Percentiles rank a stretch among this genome's conserved stretches.
phyloP scores from a whole-genome alignment of 192 early-diverging fungal species.

The Phycomyces nitens region DNA sequence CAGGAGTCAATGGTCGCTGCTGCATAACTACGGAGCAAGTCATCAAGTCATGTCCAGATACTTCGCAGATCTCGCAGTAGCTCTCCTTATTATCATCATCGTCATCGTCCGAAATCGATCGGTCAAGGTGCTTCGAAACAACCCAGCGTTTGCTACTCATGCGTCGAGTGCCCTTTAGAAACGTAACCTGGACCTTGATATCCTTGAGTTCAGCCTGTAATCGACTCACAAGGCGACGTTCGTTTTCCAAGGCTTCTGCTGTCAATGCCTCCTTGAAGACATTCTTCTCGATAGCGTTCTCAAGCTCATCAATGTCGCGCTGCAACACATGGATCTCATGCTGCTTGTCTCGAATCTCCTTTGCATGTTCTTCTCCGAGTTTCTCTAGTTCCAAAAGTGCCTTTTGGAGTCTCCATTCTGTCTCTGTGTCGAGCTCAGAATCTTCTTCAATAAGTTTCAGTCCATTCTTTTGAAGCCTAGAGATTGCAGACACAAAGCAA shows the following conservation, averaged over 20 bases:
- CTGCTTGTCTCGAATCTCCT: background rate
- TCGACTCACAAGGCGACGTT: conserved; percentile 1
- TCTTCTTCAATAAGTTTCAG: conserved; percentile 2
- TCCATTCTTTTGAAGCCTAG: background rate
- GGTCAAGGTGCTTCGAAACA: background rate
- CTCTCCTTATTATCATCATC: background rate
- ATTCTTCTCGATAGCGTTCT: conserved; percentile 12
- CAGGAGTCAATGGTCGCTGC: background rate
- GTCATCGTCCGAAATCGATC: background rate
- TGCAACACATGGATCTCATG: conserved; percentile 1
- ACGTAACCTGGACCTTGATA: conserved; percentile 5
- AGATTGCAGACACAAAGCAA: background rate
- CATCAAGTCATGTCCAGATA: conserved; percentile 57
- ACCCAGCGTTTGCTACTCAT: background rate
- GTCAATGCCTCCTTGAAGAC: conserved; percentile 6
- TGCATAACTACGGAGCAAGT: conserved; percentile 48
- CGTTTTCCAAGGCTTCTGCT: conserved; percentile 1
- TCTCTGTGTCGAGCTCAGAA: background rate
- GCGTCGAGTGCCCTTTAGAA: background rate
- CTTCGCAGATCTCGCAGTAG: conserved; percentile 71
- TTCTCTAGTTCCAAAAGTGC: background rate
- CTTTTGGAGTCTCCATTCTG: background rate
- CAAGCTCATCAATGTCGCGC: conserved; percentile 11
- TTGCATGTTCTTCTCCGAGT: background rate
- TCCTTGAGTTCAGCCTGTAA: conserved; percentile 5